Conservation (phyloP, 23 red algal species). For the Gracilaria gracilis region DNA sequence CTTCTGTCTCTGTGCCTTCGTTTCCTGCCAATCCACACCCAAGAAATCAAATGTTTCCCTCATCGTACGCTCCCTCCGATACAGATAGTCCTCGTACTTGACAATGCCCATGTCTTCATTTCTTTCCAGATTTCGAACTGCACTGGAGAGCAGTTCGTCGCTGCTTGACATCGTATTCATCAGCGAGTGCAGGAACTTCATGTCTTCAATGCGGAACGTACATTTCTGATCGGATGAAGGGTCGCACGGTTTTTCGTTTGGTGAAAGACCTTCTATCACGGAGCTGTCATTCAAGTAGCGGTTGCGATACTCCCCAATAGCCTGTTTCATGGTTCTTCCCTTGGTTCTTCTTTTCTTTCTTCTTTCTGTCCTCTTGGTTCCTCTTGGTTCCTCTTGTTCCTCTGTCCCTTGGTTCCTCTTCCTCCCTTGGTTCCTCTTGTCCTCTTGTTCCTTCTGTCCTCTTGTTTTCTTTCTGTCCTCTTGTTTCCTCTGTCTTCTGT, state of each 20-base stretch:
- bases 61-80: constrained; percentile 51
- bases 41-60: constrained; percentile 68
- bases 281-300: constrained; percentile 68
- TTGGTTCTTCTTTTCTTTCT: not conserved
- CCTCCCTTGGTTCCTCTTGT: not conserved
- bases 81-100: constrained; percentile 80
- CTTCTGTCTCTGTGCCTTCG: constrained; percentile 60
- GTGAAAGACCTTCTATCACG: constrained; percentile 56
- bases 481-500: no score
- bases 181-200: constrained; percentile 53
- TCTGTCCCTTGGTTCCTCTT: no score
- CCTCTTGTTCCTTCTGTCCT: no score
- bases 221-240: constrained; percentile 46
- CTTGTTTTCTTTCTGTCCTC: no score
- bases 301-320: constrained; percentile 74
- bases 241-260: constrained; percentile 39
- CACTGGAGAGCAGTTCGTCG: constrained; percentile 53
- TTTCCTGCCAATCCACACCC: constrained; percentile 63
- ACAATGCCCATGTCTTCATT: constrained; percentile 60
- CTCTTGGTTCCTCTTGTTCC: not conserved
- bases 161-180: constrained; percentile 62
- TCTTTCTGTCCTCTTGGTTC: not conserved
- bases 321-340: constrained; percentile 50
- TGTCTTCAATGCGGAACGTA: constrained; percentile 58
- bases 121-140: constrained; percentile 35